phyloP scores from a whole-genome alignment of 2,329 filamentous ascomycete species.

The Talaromyces sp. region DNA sequence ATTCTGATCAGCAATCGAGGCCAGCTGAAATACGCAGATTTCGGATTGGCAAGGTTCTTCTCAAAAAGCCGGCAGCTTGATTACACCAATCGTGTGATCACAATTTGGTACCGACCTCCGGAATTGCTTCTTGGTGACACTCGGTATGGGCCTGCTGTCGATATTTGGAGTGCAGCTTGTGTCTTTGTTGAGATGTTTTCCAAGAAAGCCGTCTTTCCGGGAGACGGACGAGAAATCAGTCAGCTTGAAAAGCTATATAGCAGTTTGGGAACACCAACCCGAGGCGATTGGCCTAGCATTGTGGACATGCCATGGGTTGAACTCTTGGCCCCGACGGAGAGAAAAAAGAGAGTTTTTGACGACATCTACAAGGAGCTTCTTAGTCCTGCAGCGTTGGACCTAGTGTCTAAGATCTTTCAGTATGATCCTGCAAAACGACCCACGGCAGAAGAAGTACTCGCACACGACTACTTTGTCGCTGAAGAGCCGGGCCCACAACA shows the following conservation, averaged over 20 bases:
- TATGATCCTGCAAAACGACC: conserved; percentile 85
- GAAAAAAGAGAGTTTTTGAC: conserved; percentile 69
- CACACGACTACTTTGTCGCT: conserved; percentile 79
- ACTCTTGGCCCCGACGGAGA: conserved; percentile 72
- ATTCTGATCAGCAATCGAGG: conserved; percentile 90
- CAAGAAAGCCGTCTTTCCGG: conserved; percentile 86
- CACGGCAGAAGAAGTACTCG: conserved; percentile 74
- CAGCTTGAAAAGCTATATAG: conserved; percentile 97
- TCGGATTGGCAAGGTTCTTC: conserved; percentile 93
- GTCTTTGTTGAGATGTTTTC: conserved; percentile 97
- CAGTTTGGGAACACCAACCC: conserved; percentile 81
- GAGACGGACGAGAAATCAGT: conserved; percentile 90
- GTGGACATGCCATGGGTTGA: conserved; percentile 98
- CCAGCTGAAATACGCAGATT: conserved; percentile 88
- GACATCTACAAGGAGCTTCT: conserved; percentile 76
- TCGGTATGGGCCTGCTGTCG: conserved; percentile 81
- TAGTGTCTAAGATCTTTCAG: conserved; percentile 77
- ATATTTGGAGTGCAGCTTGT: conserved; percentile 96
- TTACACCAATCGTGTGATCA: conserved; percentile 98
- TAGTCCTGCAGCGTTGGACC: conserved; percentile 74
- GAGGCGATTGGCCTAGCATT: conserved; percentile 79
- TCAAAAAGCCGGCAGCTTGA: conserved; percentile 87
- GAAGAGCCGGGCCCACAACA: conserved; percentile 76
- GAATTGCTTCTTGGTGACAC: conserved; percentile 90
- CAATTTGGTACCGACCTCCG: conserved; percentile 93